Evolutionary conservation across 1,284 basidiomycete species (phyloP).

Genomic region (Bjerkandera adusta): DNA sequence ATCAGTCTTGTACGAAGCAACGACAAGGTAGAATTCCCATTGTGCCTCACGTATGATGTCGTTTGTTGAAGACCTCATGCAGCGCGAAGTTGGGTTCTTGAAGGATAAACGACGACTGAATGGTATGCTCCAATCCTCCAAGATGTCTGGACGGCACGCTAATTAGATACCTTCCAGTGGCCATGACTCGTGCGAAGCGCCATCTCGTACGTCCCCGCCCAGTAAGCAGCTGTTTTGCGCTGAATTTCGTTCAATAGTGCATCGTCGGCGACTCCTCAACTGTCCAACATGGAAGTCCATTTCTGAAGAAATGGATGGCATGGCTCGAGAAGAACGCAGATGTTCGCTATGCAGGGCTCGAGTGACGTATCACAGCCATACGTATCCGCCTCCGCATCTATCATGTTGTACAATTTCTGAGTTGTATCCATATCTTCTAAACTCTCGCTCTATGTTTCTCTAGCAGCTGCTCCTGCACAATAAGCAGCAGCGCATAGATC

Average conservation of each 20-base stretch:
- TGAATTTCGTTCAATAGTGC: slow-evolving; percentile 49
- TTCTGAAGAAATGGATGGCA: slow-evolving; percentile 84
- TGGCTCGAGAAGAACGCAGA: slow-evolving; percentile 92
- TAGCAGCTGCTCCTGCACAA: slow-evolving; percentile 52
- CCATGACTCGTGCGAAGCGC: slow-evolving; percentile 92
- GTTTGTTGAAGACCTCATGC: slow-evolving; percentile 11
- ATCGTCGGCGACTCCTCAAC: slow-evolving; percentile 91
- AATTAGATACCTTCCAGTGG: slow-evolving; percentile 47
- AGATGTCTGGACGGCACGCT: neutral
- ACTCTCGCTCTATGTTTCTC: neutral
- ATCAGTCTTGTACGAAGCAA: slow-evolving; percentile 90
- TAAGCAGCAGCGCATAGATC: slow-evolving; percentile 45
- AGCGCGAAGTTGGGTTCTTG: slow-evolving; percentile 90
- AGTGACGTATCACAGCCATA: too few relatives aligned
- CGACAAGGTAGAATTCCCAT: slow-evolving; percentile 50
- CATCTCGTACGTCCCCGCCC: slow-evolving; percentile 66
- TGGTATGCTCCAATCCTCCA: slow-evolving; percentile 44
- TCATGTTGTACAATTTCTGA: too few relatives aligned
- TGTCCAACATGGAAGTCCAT: slow-evolving; percentile 77
- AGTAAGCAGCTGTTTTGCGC: neutral
- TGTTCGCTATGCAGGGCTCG: slow-evolving; percentile 76
- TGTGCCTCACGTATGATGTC: neutral
- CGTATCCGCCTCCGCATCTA: slow-evolving; percentile 1
- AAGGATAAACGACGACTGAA: slow-evolving; percentile 90
- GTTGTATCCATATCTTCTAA: too few relatives aligned